A percentile compares a stretch with the other conserved stretches of the same genome.
Evolutionary conservation across 2,329 filamentous ascomycete genomes (phyloP).

Genomic region (Colletotrichum tabaci): DNA sequence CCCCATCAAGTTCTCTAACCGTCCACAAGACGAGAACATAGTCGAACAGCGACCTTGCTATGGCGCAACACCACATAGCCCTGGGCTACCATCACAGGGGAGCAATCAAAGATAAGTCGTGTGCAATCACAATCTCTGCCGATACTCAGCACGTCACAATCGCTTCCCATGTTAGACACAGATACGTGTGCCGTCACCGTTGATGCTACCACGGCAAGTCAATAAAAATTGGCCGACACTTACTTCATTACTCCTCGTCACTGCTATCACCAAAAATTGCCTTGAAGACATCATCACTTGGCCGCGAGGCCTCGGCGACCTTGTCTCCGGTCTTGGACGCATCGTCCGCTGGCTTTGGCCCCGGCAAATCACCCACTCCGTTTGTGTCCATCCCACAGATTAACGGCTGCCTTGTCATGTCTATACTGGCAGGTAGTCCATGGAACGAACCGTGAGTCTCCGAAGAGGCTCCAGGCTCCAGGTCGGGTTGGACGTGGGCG

Average conservation of each 20-base stretch:
- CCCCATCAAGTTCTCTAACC: background rate
- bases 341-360: background rate
- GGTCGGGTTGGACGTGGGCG: constrained; percentile 73
- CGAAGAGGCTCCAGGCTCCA: constrained; percentile 47
- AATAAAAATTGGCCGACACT: constrained; percentile 7
- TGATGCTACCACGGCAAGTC: background rate
- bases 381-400: background rate
- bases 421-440: background rate
- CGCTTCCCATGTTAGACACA: background rate
- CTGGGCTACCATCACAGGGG: background rate
- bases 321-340: constrained; percentile 37
- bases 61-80: background rate
- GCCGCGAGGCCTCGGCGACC: constrained; percentile 9
- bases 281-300: constrained; percentile 73
- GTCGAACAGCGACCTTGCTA: background rate
- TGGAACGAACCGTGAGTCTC: background rate
- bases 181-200: background rate
- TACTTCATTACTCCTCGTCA: constrained; percentile 65
- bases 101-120: background rate
- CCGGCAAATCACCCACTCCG: background rate
- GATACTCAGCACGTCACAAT: background rate
- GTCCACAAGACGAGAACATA: background rate
- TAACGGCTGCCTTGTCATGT: background rate
- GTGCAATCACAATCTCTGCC: background rate
- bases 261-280: constrained; percentile 95